These are phyloP conservation scores for Hemisphaericaspora nanyangensis DNA, from an alignment of 805 yeast genomes.

Conservation along the genomic window DNA sequence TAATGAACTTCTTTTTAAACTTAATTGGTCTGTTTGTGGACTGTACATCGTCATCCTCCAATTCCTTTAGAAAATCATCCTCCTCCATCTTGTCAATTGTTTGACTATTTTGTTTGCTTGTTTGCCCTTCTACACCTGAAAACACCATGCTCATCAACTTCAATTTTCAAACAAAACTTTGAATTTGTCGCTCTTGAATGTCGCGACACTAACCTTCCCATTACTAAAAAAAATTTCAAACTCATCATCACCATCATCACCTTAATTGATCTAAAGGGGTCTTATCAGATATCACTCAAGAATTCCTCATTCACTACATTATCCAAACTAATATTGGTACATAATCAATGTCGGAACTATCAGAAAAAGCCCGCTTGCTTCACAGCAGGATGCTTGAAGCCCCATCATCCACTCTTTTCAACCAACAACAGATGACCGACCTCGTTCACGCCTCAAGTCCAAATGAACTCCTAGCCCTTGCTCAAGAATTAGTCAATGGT, in stretches of 20 bases:
- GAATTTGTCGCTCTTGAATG: neutral
- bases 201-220: too few relatives aligned
- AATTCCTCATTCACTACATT: too few relatives aligned
- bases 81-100: too few relatives aligned
- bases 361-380: slow-evolving; percentile 50
- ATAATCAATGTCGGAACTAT: slow-evolving; percentile 23
- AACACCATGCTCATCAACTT: too few relatives aligned
- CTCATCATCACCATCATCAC: too few relatives aligned
- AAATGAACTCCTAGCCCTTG: slow-evolving; percentile 42
- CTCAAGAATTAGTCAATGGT: slow-evolving; percentile 51
- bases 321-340: too few relatives aligned
- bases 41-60: slow-evolving; percentile 19
- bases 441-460: slow-evolving; percentile 41
- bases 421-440: slow-evolving; percentile 65
- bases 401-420: slow-evolving; percentile 47
- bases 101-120: too few relatives aligned
- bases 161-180: too few relatives aligned
- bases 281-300: too few relatives aligned
- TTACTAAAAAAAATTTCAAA: too few relatives aligned
- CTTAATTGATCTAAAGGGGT: too few relatives aligned
- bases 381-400: slow-evolving; percentile 61
- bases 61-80: slow-evolving; percentile 1
- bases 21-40: slow-evolving; percentile 2
- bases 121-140: too few relatives aligned
- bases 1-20: slow-evolving; percentile 8